A percentile compares a stretch with the other conserved stretches of the same genome.
Evolutionary conservation across 1,284 basidiomycete species (phyloP).

Genomic region (Sporisorium exsertum): DNA sequence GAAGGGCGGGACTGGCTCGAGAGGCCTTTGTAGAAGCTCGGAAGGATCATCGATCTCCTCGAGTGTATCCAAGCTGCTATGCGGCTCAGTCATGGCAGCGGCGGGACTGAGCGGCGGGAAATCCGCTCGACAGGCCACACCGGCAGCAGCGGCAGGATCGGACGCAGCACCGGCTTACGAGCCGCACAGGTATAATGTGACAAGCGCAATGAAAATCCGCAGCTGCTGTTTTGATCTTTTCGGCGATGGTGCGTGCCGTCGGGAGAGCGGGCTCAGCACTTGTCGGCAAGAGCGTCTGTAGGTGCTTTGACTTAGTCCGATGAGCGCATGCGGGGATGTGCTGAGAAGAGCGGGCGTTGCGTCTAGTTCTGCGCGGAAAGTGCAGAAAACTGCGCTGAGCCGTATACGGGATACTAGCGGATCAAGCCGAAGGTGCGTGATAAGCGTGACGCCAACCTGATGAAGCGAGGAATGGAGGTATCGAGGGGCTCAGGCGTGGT

Average conservation of each 20-base stretch:
- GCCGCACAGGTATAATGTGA: not conserved
- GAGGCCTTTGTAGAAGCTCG: conserved; percentile 43
- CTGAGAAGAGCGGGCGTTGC: not conserved
- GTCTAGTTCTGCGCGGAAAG: not conserved
- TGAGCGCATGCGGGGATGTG: not conserved
- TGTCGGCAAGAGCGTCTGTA: not conserved
- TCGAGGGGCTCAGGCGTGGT: not conserved
- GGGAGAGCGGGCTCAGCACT: not conserved
- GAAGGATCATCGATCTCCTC: conserved; percentile 53
- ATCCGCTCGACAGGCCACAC: conserved; percentile 1
- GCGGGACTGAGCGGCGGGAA: not conserved
- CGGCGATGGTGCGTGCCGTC: not conserved
- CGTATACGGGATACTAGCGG: not conserved
- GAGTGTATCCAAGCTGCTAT: conserved; percentile 20
- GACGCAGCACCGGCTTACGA: not conserved
- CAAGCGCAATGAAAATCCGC: not conserved
- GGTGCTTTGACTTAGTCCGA: not conserved
- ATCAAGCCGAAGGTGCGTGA: not conserved
- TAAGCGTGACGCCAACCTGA: not conserved
- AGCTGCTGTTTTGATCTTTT: not conserved
- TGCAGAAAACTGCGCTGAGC: not conserved
- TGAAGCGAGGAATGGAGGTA: no score
- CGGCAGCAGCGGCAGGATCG: not conserved
- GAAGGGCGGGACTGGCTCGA: conserved; percentile 36
- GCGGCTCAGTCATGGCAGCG: conserved; percentile 11